Conservation (phyloP, 1,284 basidiomycete genomes). For the Ceratorhiza oryzae-sativae region DNA sequence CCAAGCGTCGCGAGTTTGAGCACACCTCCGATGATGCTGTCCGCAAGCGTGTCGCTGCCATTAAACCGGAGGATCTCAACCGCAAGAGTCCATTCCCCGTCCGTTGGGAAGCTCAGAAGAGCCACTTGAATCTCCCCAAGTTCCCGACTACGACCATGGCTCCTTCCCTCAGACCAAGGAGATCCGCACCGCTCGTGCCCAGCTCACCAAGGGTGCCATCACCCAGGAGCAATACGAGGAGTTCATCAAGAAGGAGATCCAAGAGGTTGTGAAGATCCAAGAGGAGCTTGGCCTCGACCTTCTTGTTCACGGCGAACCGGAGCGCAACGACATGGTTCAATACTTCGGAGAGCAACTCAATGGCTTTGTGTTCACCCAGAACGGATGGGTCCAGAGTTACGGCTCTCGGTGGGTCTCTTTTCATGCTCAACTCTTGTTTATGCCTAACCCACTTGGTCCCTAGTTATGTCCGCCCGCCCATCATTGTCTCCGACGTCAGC, state of each 20-base stretch:
- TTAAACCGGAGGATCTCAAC: constrained; percentile 87
- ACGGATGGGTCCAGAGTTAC: constrained; percentile 99
- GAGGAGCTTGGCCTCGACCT: constrained; percentile 96
- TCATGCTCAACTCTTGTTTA: constrained; percentile 12
- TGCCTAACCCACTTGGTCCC: constrained; percentile 52
- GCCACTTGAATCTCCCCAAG: constrained; percentile 89
- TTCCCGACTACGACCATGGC: constrained; percentile 99
- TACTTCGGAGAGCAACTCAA: constrained; percentile 98
- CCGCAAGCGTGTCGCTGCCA: constrained; percentile 92
- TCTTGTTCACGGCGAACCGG: constrained; percentile 98
- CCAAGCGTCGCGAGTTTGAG: constrained; percentile 96
- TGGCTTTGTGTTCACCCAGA: constrained; percentile 98
- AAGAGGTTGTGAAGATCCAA: constrained; percentile 94
- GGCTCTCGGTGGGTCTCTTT: constrained; percentile 72
- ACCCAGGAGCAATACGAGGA: constrained; percentile 90
- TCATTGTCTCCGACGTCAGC: constrained; percentile 98
- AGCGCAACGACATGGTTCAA: constrained; percentile 99
- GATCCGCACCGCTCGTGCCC: constrained; percentile 95
- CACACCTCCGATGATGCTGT: constrained; percentile 93
- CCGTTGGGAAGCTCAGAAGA: constrained; percentile 89
- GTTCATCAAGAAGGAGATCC: constrained; percentile 99
- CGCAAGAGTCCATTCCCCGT: constrained; percentile 90
- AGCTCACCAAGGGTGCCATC: constrained; percentile 93
- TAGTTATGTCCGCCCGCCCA: constrained; percentile 98
- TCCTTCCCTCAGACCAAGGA: constrained; percentile 99